These are phyloP conservation scores for Rutstroemia sydowiana DNA, from an alignment of 2,329 filamentous ascomycete species.

Conservation along the genomic window DNA sequence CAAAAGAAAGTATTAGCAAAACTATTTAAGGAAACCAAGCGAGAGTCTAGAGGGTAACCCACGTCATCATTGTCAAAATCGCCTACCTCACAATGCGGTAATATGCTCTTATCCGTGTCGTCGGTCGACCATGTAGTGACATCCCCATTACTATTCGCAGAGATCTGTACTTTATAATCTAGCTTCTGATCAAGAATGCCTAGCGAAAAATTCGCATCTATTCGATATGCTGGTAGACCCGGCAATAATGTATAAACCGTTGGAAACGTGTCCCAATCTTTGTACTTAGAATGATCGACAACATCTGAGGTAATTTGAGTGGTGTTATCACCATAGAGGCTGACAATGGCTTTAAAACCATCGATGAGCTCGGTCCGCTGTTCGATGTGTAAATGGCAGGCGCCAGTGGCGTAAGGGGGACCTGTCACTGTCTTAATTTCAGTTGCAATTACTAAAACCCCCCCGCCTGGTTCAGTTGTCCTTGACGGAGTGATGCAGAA, in stretches of 20 bases:
- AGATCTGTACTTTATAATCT: not conserved
- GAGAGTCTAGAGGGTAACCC: not conserved
- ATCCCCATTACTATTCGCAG: not conserved
- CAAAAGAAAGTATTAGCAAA: not conserved
- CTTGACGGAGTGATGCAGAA: not conserved
- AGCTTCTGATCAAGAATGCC: not conserved
- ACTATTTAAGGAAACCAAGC: not conserved
- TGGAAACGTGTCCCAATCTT: not conserved
- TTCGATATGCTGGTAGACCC: not conserved
- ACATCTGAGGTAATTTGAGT: not conserved
- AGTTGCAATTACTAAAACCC: too few species aligned
- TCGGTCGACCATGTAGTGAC: not conserved
- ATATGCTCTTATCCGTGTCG: not conserved
- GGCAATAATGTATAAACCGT: not conserved
- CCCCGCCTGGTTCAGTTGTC: not conserved
- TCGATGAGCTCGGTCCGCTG: not conserved
- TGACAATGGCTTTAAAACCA: not conserved
- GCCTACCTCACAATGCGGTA: not conserved
- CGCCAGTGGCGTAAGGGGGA: not conserved
- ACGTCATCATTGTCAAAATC: not conserved
- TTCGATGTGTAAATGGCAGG: not conserved
- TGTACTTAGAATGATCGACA: not conserved
- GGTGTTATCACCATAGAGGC: not conserved
- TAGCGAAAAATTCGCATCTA: not conserved
- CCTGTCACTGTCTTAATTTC: too few species aligned